Percentiles rank a stretch among this genome's conserved stretches.
phyloP scores from a whole-genome alignment of 176 grass and related monocot species.

The Puccinellia tenuiflora region DNA sequence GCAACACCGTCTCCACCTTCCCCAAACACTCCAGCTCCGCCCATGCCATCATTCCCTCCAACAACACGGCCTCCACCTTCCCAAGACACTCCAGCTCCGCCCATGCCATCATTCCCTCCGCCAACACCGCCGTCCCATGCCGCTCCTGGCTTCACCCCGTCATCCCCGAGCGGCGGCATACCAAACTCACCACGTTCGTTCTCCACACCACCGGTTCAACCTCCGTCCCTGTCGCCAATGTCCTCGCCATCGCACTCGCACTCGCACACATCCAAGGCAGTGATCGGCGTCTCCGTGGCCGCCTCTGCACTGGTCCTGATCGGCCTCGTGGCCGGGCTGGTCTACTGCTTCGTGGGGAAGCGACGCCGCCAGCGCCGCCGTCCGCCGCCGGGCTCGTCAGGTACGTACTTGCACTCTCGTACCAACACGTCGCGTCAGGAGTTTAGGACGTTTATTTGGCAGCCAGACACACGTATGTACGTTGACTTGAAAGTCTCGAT shows the following conservation, averaged over 20 bases:
- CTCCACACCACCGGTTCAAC: neutral
- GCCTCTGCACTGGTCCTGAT: slow-evolving; percentile 4
- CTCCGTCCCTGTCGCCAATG: neutral
- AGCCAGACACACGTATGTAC: neutral
- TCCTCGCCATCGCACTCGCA: neutral
- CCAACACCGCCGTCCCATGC: neutral
- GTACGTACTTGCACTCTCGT: slow-evolving; percentile 10
- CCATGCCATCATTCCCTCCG: neutral
- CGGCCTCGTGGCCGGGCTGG: slow-evolving; percentile 25
- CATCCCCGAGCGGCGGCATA: neutral
- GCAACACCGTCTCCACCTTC: neutral
- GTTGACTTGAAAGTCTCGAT: neutral
- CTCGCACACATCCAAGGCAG: neutral
- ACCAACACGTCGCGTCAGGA: neutral
- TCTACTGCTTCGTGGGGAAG: slow-evolving; percentile 23
- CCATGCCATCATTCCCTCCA: neutral
- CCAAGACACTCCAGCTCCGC: neutral
- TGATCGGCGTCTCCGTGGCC: slow-evolving; percentile 34
- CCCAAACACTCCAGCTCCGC: neutral
- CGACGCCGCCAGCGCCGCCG: neutral
- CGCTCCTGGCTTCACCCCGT: neutral
- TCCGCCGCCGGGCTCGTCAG: neutral
- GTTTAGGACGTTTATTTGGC: neutral
- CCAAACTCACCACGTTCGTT: neutral
- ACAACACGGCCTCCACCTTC: neutral